Evolutionary conservation across 257 asterid genomes (phyloP), one percentile per base, ranked within the genome.

Genomic region (Parsonsia alboflavescens): DNA sequence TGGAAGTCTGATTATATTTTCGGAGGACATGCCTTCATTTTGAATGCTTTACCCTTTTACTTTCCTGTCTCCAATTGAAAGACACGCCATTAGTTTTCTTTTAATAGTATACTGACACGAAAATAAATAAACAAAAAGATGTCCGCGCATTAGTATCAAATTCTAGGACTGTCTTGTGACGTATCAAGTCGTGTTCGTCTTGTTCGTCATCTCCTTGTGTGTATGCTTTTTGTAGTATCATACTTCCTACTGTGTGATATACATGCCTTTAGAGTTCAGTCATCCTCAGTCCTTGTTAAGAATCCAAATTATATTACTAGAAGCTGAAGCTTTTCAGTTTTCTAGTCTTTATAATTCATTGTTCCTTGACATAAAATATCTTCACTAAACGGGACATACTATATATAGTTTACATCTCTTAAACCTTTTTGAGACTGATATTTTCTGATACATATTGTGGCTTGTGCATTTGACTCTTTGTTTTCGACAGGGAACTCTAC

Each of bases 401-500:
- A 13, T 21, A 30, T 36, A 46, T 58, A 45, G 54, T 46, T 12
- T 30, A 67, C 61, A 57, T 67, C 19, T 68, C 19, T 57, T 36
- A 5, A 68, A 45, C 68, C 26, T 15, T 19, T 72, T 44, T 7
- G 30, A 36, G 33, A 17, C 17, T 41, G 8, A 75, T 39, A 22
- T 54, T 30, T 33, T 13, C 24, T 24, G 2, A 74, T 63, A 63
- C 73, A 15, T 41, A 56, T 21, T 28, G 1, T 53, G 30, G 30
- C 44, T 36, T 53, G 22, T 44, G n/a, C 33, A 68, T 17, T 28
- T 22, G 48, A 72, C 58, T 69, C 0, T 73, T 49, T 76, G 13
- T 79, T 75, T 73, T 64, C 79, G 75, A 65, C 83, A 94, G 98
- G 96, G 98, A 94, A 85, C 87, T 94, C 59, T 92, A 94, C 85